Base-by-base conservation (phyloP, 2,329 filamentous ascomycete species). In the Zasmidium cellare region DNA sequence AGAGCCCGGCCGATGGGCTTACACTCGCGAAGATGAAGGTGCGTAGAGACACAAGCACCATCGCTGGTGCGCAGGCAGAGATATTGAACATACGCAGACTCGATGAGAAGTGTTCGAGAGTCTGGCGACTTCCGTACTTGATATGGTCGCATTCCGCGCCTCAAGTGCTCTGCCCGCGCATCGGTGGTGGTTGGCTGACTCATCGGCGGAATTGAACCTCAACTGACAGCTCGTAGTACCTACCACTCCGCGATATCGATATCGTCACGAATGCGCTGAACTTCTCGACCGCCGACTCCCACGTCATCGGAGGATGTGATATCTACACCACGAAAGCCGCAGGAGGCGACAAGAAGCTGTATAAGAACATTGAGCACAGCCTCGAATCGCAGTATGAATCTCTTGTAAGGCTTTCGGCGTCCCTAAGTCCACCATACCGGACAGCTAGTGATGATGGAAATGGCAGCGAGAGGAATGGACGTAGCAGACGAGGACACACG, bases 251-350 rank as follows among this genome's bases (percentile, higher is more conserved):
- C 75, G 90, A 96, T 66, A 92, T 97, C 72, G 92, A 97, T 75
- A 87, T 89, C 75, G 90, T 97, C 66, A 93, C 92, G 60, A 89
- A 89, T 77, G 90, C 93, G 63, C 86, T 99, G 72, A 97, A 96
- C 74, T 97, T 97, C 80, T 91, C 94, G 70, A 97, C 93, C 1
- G 86, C 90, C 52, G 93, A 97, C 73, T 92, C 91, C 72, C 90
- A 93, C 67, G 89, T 99, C 60, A 88, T 92, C 24, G 94, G 94
- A 68, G 90, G 91, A 64, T 97, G 93, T 81, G 94, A 99, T 75
- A 83, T 97, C 18, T 99, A 97, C 80, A 97, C 93, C 9, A 97
- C 92, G 23, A 99, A 99, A 77, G 92, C 94, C 25, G 92, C 93
- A 55, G 92, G 92, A 47, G 88, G 88, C 63, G 94, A 99, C 74